Evolutionary conservation across 345 rosid genomes (phyloP).

Genomic region (Brassica rapa): DNA sequence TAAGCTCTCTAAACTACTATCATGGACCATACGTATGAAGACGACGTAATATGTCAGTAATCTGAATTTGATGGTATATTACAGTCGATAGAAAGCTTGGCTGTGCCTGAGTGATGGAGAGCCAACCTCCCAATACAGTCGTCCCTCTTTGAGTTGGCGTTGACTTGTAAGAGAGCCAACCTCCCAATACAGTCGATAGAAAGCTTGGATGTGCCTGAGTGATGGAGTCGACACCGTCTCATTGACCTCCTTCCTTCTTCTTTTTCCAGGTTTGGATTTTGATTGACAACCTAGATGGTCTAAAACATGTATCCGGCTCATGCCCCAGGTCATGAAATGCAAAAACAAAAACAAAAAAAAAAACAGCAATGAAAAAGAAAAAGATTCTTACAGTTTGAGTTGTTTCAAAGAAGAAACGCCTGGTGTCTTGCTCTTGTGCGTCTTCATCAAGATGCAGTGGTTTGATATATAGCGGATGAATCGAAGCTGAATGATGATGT

Average conservation of each 20-base stretch:
- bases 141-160: slow-evolving; percentile 34
- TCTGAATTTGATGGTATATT: too few species aligned
- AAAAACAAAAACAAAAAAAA: not conserved
- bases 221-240: slow-evolving; percentile 28
- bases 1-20: too few species aligned
- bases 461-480: slow-evolving; percentile 68
- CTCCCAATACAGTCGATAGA: slow-evolving; percentile 39
- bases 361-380: not conserved
- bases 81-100: too few species aligned
- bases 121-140: too few species aligned
- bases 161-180: slow-evolving; percentile 50
- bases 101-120: too few species aligned
- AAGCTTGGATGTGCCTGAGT: slow-evolving; percentile 27
- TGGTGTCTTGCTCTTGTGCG: slow-evolving; percentile 40
- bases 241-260: slow-evolving; percentile 2
- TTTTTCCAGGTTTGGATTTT: slow-evolving; percentile 16
- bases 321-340: not conserved
- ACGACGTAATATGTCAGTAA: too few species aligned
- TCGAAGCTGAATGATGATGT: slow-evolving; percentile 54
- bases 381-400: slow-evolving; percentile 43
- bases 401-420: slow-evolving; percentile 37
- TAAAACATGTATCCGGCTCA: slow-evolving; percentile 7
- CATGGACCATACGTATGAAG: too few species aligned
- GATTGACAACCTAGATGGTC: slow-evolving; percentile 30
- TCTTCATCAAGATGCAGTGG: slow-evolving; percentile 42